Conservation (phyloP, 1,139 yeast genomes). For the Debaryomyces nepalensis region DNA sequence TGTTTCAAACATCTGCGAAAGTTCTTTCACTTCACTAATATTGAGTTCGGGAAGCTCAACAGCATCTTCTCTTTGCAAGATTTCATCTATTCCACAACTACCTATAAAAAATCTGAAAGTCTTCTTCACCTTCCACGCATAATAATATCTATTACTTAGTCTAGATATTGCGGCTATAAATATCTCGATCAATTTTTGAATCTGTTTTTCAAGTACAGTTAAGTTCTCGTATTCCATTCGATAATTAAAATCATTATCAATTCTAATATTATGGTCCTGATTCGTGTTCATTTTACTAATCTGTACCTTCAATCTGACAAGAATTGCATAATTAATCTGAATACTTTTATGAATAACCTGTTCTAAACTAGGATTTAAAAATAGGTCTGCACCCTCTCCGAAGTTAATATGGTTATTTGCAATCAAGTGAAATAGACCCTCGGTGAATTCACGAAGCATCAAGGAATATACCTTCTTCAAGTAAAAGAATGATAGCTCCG, state of each 20-base stretch:
- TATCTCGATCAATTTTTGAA: slow-evolving; percentile 26
- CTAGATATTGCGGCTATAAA: slow-evolving; percentile 31
- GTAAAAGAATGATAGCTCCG: slow-evolving; percentile 33
- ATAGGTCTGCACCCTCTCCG: slow-evolving; percentile 41
- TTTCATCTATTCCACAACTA: slow-evolving; percentile 4
- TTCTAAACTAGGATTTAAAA: slow-evolving; percentile 40
- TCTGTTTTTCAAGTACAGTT: slow-evolving; percentile 24
- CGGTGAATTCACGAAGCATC: slow-evolving; percentile 33
- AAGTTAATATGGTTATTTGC: slow-evolving; percentile 34
- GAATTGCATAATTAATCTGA: slow-evolving; percentile 32
- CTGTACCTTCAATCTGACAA: slow-evolving; percentile 26
- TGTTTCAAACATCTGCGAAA: slow-evolving; percentile 5
- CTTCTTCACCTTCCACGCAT: slow-evolving; percentile 50
- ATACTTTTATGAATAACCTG: slow-evolving; percentile 35
- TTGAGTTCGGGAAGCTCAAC: neutral
- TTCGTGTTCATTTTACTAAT: slow-evolving; percentile 27
- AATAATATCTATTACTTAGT: slow-evolving; percentile 44
- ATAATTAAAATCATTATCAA: slow-evolving; percentile 22
- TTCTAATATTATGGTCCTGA: slow-evolving; percentile 23
- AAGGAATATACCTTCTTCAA: slow-evolving; percentile 33
- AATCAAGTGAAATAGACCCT: slow-evolving; percentile 34
- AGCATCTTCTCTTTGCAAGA: neutral
- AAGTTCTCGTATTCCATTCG: slow-evolving; percentile 25
- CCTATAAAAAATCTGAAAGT: slow-evolving; percentile 30
- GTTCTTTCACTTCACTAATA: neutral